Evolutionary conservation across 176 grass and related monocot genomes (phyloP).

Genomic region (Poa annua): DNA sequence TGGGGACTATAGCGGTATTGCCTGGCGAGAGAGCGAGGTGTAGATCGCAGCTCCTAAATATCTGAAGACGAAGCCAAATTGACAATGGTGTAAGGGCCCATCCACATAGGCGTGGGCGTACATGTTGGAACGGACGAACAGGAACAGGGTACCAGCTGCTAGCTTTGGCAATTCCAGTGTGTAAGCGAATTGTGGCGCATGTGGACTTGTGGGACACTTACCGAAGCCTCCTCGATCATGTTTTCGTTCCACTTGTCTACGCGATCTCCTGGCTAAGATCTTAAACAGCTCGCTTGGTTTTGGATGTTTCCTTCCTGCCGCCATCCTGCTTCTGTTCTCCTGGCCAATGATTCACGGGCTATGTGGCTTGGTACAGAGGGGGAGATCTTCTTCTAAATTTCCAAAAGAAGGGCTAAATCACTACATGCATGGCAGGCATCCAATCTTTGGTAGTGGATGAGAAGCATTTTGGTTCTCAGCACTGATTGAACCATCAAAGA

Average conservation of each 20-base stretch:
- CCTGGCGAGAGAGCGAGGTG: neutral
- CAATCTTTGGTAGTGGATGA: too few relatives aligned
- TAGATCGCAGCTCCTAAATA: constrained; percentile 2
- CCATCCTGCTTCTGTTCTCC: too few relatives aligned
- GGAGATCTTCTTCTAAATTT: too few relatives aligned
- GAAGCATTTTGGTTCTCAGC: too few relatives aligned
- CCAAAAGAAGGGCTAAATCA: too few relatives aligned
- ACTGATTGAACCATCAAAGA: too few relatives aligned
- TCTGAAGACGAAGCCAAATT: constrained; percentile 6
- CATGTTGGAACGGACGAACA: neutral
- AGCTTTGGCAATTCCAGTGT: neutral
- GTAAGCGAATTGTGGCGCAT: neutral
- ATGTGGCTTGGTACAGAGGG: too few relatives aligned
- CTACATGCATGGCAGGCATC: too few relatives aligned
- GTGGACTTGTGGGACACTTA: neutral
- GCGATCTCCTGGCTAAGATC: neutral
- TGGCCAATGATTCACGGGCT: too few relatives aligned
- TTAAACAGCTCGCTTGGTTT: neutral
- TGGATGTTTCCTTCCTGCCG: neutral
- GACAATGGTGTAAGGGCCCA: constrained; percentile 22
- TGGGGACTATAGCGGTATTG: neutral
- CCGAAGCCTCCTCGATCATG: neutral
- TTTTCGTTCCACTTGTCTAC: neutral
- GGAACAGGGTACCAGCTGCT: neutral
- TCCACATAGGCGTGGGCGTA: neutral